Base-by-base conservation (phyloP, 1,139 yeast genomes). In the Pichia sp. region DNA sequence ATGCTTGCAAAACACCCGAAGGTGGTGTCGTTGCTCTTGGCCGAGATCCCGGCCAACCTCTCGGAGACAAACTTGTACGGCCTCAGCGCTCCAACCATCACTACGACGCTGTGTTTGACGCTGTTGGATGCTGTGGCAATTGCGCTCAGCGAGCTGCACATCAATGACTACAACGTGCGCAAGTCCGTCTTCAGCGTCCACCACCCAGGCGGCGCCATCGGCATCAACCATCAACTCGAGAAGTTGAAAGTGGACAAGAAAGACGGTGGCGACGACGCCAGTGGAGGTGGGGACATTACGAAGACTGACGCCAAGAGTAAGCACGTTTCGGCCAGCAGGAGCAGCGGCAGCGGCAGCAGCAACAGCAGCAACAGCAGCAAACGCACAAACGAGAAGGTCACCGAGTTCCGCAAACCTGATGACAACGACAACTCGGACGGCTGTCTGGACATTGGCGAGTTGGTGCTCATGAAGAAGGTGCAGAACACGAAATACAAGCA, bases 171-270 rank as follows among this genome's bases (percentile, higher is more conserved):
- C 40, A 66, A 70, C 41, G 72, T 75, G 55, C 72, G 96, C 48
- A 76, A 75, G 56, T 71, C 67, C 53, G 66, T 75, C 47, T 89
- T 89, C 66, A 82, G 86, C 8, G 76, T 76, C 56, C 78, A 85
- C 63, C 96, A 89, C 63, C 96, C 96, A 1, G 96, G 96, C 34
- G 96, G 96, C 25, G 87, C 95, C 1, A 88, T 89, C 61, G 96
- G 96, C 18, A 76, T 80, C 42, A 75, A 72, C 7, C 75, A 71
- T 40, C 49, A 60, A 41, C 23, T 46, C 9, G 52, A 47, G 9
- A 39, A 39, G 28, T 9, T 50, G 16, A 47, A 25, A 6, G 9
- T 25, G 9, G 28, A 9, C 28, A 25, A 39, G 43, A 46, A 39
- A 23, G 41, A 26, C 39, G 54, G 30, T 4, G 30, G 28, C 18